phyloP scores from a whole-genome alignment of 441 rosid genomes.

The Gossypium davidsonii region DNA sequence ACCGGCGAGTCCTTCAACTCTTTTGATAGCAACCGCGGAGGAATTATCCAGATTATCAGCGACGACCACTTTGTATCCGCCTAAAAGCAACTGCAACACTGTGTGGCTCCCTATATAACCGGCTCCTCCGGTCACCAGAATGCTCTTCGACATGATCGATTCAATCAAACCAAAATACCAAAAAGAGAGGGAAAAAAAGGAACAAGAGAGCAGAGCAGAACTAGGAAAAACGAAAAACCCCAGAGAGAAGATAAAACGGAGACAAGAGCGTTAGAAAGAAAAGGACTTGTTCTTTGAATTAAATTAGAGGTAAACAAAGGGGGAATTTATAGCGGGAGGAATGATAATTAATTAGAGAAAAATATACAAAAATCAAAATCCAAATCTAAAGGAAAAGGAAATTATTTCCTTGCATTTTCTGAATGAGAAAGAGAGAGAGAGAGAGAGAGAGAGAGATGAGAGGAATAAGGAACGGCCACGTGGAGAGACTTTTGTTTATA shows the following conservation, averaged over 20 bases:
- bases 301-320: background rate
- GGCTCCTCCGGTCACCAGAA: slow-evolving; percentile 88
- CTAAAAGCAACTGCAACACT: slow-evolving; percentile 66
- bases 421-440: background rate
- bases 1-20: slow-evolving; percentile 67
- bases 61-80: slow-evolving; percentile 56
- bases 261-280: background rate
- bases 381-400: background rate
- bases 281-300: background rate
- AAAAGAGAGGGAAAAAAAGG: too few species aligned
- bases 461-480: slow-evolving; percentile 11
- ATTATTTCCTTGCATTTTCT: background rate
- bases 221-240: background rate
- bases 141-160: slow-evolving; percentile 33
- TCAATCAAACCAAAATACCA: background rate
- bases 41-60: slow-evolving; percentile 82
- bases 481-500: background rate
- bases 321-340: slow-evolving; percentile 8
- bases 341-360: background rate
- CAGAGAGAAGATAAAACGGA: background rate
- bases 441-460: background rate
- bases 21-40: slow-evolving; percentile 43
- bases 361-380: background rate
- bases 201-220: background rate
- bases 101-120: slow-evolving; percentile 95